Evolutionary conservation across 2,329 filamentous ascomycete species (phyloP).

Genomic region (Fusarium verrucosum): DNA sequence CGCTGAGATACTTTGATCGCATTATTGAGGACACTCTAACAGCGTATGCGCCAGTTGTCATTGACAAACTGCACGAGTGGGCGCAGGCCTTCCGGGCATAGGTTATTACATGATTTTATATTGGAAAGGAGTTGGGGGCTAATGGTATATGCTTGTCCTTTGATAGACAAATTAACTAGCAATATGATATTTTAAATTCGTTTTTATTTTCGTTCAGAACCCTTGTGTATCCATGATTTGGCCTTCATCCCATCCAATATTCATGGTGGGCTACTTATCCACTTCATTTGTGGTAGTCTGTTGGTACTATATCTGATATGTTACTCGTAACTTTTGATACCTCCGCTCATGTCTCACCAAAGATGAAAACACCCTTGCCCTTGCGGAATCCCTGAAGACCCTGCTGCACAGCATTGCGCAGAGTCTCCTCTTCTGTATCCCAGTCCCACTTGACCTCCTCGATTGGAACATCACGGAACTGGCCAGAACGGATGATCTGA

Average conservation of each 20-base stretch:
- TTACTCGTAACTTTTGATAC: background rate
- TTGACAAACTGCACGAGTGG: slow-evolving; percentile 93
- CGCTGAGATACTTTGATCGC: slow-evolving; percentile 84
- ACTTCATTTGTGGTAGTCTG: background rate
- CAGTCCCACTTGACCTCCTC: slow-evolving; percentile 84
- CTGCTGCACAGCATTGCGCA: slow-evolving; percentile 80
- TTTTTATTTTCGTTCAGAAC: background rate
- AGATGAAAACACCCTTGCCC: slow-evolving; percentile 92
- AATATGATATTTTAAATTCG: background rate
- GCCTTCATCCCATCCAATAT: background rate
- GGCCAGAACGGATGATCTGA: slow-evolving; percentile 74
- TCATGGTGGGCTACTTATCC: background rate
- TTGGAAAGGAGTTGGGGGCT: slow-evolving; percentile 7
- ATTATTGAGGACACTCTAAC: slow-evolving; percentile 92
- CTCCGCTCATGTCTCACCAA: slow-evolving; percentile 64
- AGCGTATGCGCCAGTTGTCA: slow-evolving; percentile 90
- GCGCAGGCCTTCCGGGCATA: slow-evolving; percentile 89
- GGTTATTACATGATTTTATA: background rate
- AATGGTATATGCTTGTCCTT: background rate
- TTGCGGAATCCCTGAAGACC: slow-evolving; percentile 84
- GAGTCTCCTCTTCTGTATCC: slow-evolving; percentile 74
- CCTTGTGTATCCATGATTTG: background rate
- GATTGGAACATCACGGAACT: slow-evolving; percentile 86
- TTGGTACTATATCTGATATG: background rate
- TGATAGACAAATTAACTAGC: background rate